Conservation (phyloP, 2,329 filamentous ascomycete species). For the Aureobasidium zeae region DNA sequence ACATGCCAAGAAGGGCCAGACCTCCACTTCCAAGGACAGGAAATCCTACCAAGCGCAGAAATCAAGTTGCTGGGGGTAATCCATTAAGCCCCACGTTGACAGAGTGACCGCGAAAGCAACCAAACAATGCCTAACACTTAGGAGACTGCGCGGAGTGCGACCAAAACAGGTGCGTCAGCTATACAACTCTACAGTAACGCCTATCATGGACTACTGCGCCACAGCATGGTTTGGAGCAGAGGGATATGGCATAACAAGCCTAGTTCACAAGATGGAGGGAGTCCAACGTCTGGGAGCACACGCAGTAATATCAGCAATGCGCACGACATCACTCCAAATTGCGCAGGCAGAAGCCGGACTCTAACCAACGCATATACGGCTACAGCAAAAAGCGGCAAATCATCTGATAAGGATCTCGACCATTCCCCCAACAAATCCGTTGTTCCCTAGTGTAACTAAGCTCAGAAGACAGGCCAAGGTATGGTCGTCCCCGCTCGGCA, state of each 20-base stretch:
- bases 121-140: neutral
- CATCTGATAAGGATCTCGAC: neutral
- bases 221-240: neutral
- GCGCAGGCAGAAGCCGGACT: neutral
- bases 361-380: neutral
- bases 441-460: neutral
- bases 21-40: neutral
- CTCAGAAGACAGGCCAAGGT: neutral
- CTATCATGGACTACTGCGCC: constrained; percentile 1
- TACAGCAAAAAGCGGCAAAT: neutral
- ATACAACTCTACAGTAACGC: neutral
- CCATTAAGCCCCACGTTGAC: neutral
- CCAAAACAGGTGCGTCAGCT: neutral
- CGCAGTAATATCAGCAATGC: neutral
- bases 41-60: neutral
- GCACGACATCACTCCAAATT: neutral
- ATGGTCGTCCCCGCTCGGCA: neutral
- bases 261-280: neutral
- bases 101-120: neutral
- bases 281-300: neutral
- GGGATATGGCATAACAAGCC: neutral
- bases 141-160: neutral
- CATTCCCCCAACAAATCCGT: neutral
- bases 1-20: no score
- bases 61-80: neutral